Percentiles rank a stretch among this genome's conserved stretches.
These are phyloP conservation scores for Crepidotus variabilis DNA, from an alignment of 768 basidiomycete species.

Conservation along the genomic window DNA sequence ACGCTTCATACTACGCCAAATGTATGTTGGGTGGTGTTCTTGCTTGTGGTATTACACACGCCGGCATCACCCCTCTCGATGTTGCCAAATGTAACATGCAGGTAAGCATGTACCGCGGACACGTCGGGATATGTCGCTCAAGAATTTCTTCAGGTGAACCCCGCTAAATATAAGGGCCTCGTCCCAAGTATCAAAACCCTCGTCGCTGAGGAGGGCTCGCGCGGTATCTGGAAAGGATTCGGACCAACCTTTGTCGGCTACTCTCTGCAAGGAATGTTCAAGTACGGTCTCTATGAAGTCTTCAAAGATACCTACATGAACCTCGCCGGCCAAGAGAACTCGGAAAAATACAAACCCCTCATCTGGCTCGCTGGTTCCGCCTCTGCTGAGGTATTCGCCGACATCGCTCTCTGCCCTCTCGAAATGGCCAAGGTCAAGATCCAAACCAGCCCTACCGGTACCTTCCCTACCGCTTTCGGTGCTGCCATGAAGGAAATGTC, in stretches of 20 bases:
- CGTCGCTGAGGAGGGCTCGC: slow-evolving; percentile 75
- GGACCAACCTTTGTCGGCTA: slow-evolving; percentile 93
- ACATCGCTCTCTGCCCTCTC: slow-evolving; percentile 91
- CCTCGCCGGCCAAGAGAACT: slow-evolving; percentile 78
- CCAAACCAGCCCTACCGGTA: slow-evolving; percentile 70
- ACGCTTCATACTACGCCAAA: slow-evolving; percentile 73
- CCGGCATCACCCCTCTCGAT: slow-evolving; percentile 83
- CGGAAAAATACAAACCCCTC: slow-evolving; percentile 77
- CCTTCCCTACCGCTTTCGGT: slow-evolving; percentile 75
- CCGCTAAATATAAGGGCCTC: slow-evolving; percentile 70
- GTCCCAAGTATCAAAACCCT: slow-evolving; percentile 58
- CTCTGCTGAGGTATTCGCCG: slow-evolving; percentile 93
- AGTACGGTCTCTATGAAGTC: slow-evolving; percentile 95
- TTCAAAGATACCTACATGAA: slow-evolving; percentile 96
- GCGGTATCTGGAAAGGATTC: slow-evolving; percentile 91
- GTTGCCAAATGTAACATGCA: slow-evolving; percentile 93
- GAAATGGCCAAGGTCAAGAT: slow-evolving; percentile 95
- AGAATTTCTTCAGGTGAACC: slow-evolving; percentile 54
- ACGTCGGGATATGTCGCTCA: not conserved
- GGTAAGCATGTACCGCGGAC: slow-evolving; percentile 38
- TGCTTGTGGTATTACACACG: slow-evolving; percentile 87
- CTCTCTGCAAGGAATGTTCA: slow-evolving; percentile 96
- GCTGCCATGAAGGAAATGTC: slow-evolving; percentile 72
- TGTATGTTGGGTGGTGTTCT: slow-evolving; percentile 86
- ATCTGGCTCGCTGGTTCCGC: slow-evolving; percentile 96